phyloP scores from a whole-genome alignment of 2,329 filamentous ascomycete genomes.

The Aspergillus hortae region DNA sequence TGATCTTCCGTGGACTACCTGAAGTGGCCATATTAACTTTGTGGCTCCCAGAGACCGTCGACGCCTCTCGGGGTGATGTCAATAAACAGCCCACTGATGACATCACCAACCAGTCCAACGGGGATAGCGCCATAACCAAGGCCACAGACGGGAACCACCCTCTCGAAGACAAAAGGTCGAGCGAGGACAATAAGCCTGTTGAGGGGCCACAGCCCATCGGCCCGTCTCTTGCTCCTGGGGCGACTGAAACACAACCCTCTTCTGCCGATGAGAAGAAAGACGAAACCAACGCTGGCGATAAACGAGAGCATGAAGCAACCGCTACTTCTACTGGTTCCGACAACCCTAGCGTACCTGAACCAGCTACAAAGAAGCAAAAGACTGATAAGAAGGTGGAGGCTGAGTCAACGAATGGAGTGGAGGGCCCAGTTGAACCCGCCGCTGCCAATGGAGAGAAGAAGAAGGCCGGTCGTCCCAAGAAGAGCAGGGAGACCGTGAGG shows the following conservation, averaged over 20 bases:
- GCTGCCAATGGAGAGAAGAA: constrained; percentile 24
- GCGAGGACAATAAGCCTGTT: constrained; percentile 9
- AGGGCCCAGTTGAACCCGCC: not conserved
- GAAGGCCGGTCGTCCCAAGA: constrained; percentile 30
- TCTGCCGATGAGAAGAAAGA: constrained; percentile 10
- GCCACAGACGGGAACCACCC: constrained; percentile 1
- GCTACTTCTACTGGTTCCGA: constrained; percentile 3
- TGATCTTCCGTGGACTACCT: not conserved
- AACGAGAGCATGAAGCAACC: constrained; percentile 20
- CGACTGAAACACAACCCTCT: not conserved
- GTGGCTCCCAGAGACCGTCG: constrained; percentile 9
- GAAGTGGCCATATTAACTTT: constrained; percentile 6
- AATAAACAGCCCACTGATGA: constrained; percentile 2
- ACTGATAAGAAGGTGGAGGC: constrained; percentile 12
- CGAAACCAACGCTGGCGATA: constrained; percentile 17
- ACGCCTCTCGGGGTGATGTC: constrained; percentile 5
- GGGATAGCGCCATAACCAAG: constrained; percentile 3
- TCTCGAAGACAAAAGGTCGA: constrained; percentile 3
- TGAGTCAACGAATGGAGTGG: constrained; percentile 14
- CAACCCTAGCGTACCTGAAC: constrained; percentile 13
- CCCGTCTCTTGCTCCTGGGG: constrained; percentile 2
- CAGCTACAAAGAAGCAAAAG: constrained; percentile 36
- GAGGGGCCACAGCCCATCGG: constrained; percentile 9
- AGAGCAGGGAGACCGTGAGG: constrained; percentile 26
- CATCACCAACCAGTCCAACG: constrained; percentile 7